These are phyloP conservation scores for Glomus cerebriforme DNA, from an alignment of 192 early-diverging fungal species.

Conservation along the genomic window DNA sequence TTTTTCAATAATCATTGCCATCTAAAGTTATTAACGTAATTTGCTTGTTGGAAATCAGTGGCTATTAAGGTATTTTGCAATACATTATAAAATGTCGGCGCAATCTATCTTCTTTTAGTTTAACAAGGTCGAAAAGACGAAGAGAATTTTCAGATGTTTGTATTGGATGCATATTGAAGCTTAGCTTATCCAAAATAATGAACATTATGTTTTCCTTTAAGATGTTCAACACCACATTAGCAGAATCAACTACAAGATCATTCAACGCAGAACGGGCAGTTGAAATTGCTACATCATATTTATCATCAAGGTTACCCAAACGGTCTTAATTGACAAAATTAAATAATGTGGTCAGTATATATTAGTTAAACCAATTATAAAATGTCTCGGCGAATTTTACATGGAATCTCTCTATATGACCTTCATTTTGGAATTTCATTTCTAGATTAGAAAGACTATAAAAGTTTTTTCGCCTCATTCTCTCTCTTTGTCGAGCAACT, in stretches of 20 bases:
- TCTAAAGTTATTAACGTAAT: constrained; percentile 89
- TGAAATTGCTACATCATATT: constrained; percentile 94
- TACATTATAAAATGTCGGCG: constrained; percentile 66
- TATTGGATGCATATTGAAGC: constrained; percentile 53
- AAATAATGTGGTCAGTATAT: not conserved
- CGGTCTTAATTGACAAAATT: constrained; percentile 40
- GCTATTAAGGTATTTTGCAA: constrained; percentile 90
- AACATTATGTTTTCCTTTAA: constrained; percentile 87
- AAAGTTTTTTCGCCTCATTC: constrained; percentile 66
- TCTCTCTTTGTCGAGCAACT: constrained; percentile 62
- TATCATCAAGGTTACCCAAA: no score
- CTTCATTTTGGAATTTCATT: constrained; percentile 73
- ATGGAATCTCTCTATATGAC: constrained; percentile 75
- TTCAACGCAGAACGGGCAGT: constrained; percentile 84
- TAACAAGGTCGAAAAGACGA: constrained; percentile 90
- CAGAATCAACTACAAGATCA: constrained; percentile 89
- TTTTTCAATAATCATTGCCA: constrained; percentile 90
- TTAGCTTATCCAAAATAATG: constrained; percentile 77
- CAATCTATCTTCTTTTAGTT: constrained; percentile 69
- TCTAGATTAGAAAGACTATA: constrained; percentile 65
- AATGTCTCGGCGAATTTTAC: constrained; percentile 37
- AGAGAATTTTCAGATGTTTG: constrained; percentile 78
- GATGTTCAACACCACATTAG: constrained; percentile 82
- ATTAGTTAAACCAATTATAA: no score
- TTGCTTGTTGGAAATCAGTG: constrained; percentile 77